Conservation (phyloP, 768 basidiomycete genomes). For the Lactarius sanguifluus region DNA sequence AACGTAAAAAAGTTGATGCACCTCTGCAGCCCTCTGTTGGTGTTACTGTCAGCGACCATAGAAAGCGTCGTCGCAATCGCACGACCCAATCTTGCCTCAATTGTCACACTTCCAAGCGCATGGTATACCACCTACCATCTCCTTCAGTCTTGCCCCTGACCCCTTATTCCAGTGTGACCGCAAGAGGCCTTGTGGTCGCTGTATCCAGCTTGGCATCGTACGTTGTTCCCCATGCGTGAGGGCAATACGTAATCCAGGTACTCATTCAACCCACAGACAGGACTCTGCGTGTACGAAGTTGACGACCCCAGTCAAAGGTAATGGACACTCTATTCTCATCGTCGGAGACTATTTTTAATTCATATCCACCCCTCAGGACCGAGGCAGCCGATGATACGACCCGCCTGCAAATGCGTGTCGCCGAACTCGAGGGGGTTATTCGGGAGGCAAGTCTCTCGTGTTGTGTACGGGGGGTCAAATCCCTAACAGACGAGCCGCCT, state of each 20-base stretch:
- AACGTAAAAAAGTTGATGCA: conserved; percentile 35
- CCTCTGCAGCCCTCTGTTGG: conserved; percentile 32
- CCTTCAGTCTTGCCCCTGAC: neutral
- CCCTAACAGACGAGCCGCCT: conserved; percentile 1
- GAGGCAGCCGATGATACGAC: conserved; percentile 59
- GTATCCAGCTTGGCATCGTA: conserved; percentile 43
- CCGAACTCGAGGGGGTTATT: conserved; percentile 81
- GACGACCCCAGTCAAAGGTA: conserved; percentile 67
- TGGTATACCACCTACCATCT: conserved; percentile 45
- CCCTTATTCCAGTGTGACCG: conserved; percentile 43
- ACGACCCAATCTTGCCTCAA: conserved; percentile 74
- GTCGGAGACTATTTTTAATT: neutral
- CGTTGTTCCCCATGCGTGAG: conserved; percentile 25
- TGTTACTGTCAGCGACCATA: conserved; percentile 51
- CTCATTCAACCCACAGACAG: conserved; percentile 49
- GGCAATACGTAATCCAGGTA: neutral
- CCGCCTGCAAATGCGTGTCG: conserved; percentile 69
- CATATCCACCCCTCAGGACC: conserved; percentile 21
- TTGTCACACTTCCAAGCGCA: conserved; percentile 71
- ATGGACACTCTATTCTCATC: conserved; percentile 32
- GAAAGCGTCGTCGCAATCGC: conserved; percentile 65
- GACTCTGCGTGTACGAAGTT: conserved; percentile 81
- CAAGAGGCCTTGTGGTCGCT: conserved; percentile 49
- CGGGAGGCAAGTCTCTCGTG: conserved; percentile 53
- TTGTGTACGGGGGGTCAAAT: neutral